These are phyloP conservation scores for Orobanche coerulescens DNA, from an alignment of 257 asterid genomes.

Conservation along the genomic window DNA sequence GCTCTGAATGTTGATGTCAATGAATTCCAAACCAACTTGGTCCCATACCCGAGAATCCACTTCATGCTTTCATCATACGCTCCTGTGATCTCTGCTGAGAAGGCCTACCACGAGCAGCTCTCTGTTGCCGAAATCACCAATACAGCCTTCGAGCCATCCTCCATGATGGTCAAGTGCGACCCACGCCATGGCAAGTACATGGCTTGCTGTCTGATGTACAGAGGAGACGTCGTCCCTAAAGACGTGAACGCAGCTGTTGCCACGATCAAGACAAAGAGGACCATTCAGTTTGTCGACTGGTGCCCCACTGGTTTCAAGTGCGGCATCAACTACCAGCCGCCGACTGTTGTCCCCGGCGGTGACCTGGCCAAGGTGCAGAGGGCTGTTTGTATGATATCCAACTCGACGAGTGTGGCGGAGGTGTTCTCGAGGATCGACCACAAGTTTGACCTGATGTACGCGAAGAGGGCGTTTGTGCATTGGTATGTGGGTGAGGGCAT, in stretches of 20 bases:
- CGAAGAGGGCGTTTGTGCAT: slow-evolving; percentile 49
- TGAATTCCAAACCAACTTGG: slow-evolving; percentile 52
- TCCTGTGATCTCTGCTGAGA: slow-evolving; percentile 55
- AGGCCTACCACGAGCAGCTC: slow-evolving; percentile 52
- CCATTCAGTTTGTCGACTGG: slow-evolving; percentile 54
- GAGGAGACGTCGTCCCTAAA: slow-evolving; percentile 49
- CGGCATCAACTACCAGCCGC: slow-evolving; percentile 55
- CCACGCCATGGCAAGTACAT: slow-evolving; percentile 51
- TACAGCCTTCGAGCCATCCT: slow-evolving; percentile 54
- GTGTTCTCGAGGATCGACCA: slow-evolving; percentile 50
- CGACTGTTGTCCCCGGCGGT: slow-evolving; percentile 55
- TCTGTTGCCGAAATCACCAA: slow-evolving; percentile 53
- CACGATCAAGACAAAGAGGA: slow-evolving; percentile 50
- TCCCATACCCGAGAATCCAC: slow-evolving; percentile 52
- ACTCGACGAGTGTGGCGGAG: slow-evolving; percentile 51
- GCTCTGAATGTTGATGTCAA: slow-evolving; percentile 50
- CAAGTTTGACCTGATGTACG: slow-evolving; percentile 48
- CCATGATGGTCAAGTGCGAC: slow-evolving; percentile 54
- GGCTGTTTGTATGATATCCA: slow-evolving; percentile 50
- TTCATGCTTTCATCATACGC: slow-evolving; percentile 56
- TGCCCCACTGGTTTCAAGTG: slow-evolving; percentile 53
- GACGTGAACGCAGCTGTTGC: slow-evolving; percentile 51
- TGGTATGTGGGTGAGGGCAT: slow-evolving; percentile 62
- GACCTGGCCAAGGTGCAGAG: slow-evolving; percentile 53
- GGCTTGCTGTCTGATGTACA: slow-evolving; percentile 54